Evolutionary conservation across 306 rosid genomes (phyloP), one percentile per base, ranked within the genome.

Genomic region (Prunus mira): DNA sequence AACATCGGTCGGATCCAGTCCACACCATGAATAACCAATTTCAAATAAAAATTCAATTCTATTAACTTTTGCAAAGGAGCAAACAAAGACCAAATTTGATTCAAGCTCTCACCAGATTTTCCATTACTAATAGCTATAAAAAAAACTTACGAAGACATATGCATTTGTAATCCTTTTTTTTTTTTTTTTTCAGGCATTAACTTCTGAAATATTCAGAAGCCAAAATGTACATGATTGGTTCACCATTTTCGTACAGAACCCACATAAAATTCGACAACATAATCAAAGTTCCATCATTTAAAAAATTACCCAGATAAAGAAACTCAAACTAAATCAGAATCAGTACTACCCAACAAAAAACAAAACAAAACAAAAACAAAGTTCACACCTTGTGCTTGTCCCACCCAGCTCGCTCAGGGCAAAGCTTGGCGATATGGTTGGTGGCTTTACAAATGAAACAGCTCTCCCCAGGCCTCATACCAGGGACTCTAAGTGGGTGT

Each of bases 381-480:
- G 12, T 8, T 14, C 66, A 27, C 12, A 88, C 92, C 89, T 84
- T 95, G 75, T 92, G 85, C 77, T 77, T 92, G 47, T 95, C 98
- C 97, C 96, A 90, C 68, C 87, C 84, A 75, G 89, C 87, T 73
- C 89, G 86, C 65, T 89, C 45, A 6, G 93, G 84, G 60, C 98
- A 95, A 51, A 86, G 82, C 82, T 90, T 95, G 51, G 98, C 96
- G 46, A 95, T 89, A 72, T 95, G 98, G 22, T 92, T 92, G 22
- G 62, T 71, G 43, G 85, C 86, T 74, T 83, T 89, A 72, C 97
- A 92, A 71, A 95, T 92, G 88, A 85, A 95, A 76, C 98, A 92
- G 77, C 86, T 89, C 2, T 95, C 98, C 19, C 97, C 98, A 28
- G 98, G 97, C 85, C 85, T 95, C 98, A 88, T 88, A 5, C 98